Conservation (phyloP, 2,329 filamentous ascomycete genomes). For the Sclerotinia borealis region DNA sequence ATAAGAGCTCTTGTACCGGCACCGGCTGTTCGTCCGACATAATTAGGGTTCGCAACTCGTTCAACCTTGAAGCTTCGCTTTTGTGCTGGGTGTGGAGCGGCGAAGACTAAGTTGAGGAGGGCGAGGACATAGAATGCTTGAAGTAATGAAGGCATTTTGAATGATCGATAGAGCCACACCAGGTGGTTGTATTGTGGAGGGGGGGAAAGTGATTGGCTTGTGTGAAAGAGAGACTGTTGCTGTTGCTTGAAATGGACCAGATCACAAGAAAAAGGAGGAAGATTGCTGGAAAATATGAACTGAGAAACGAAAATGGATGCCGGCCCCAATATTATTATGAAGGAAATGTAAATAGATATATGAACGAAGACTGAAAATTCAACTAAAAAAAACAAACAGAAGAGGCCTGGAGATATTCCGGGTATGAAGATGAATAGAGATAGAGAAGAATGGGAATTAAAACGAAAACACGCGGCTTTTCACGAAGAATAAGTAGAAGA, state of each 20-base stretch:
- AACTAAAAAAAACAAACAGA: slow-evolving; percentile 20
- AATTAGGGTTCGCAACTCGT: slow-evolving; percentile 37
- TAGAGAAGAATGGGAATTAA: slow-evolving; percentile 9
- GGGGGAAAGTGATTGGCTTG: slow-evolving; percentile 7
- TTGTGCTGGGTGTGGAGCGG: slow-evolving; percentile 41
- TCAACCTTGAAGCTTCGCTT: slow-evolving; percentile 33
- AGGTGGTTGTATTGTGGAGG: slow-evolving; percentile 9
- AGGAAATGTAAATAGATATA: slow-evolving; percentile 20
- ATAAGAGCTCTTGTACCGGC: slow-evolving; percentile 45
- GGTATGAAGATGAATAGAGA: background rate
- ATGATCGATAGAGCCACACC: slow-evolving; percentile 11
- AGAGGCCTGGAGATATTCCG: slow-evolving; percentile 1
- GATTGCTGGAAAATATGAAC: background rate
- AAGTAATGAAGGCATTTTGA: slow-evolving; percentile 30
- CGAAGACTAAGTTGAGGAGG: slow-evolving; percentile 42
- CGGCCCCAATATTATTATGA: slow-evolving; percentile 20
- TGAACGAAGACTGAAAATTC: slow-evolving; percentile 18
- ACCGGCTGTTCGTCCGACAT: slow-evolving; percentile 33
- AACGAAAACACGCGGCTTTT: slow-evolving; percentile 24
- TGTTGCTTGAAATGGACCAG: slow-evolving; percentile 14
- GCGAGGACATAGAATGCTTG: slow-evolving; percentile 39
- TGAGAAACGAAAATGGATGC: slow-evolving; percentile 19
- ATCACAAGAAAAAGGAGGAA: slow-evolving; percentile 15
- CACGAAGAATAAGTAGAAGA: slow-evolving; percentile 10
- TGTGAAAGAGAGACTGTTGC: slow-evolving; percentile 21